Evolutionary conservation across 441 rosid species (phyloP), one percentile per base, ranked within the genome.

Genomic region (Francoa sonchifolia): DNA sequence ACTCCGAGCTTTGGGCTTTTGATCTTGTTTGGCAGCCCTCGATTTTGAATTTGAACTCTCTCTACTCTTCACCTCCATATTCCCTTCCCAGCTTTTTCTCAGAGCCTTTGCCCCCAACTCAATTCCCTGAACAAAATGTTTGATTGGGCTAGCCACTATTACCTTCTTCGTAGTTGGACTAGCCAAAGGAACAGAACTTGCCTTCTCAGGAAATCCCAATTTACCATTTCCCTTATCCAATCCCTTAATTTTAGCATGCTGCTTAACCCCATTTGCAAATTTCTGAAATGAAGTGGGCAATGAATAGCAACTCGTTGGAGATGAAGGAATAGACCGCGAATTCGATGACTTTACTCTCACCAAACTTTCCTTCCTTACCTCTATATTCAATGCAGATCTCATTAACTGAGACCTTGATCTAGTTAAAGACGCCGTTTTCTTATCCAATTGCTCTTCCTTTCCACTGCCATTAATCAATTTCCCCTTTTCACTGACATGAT

Each of bases 1-100:
- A 46, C 76, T 58, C 50, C 78, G 69, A 47, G 68, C 45, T 25
- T 82, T 95, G 40, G 55, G 54, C 58, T 66, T 82, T 16, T 44
- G 42, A 43, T 67, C 87, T 22, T 59, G 63, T 62, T 55, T 71
- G 32, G 53, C 19, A 42, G 65, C 63, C 61, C 55, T 80, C 44
- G 48, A 15, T 50, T 59, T 78, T 0, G 87, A 45, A 34, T n/a
- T n/a, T n/a, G n/a, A n/a, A n/a, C 33, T 71, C 34, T 74, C 87
- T 38, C 68, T 59, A 22, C 48, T 64, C 66, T 78, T 80, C 42
- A 69, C 62, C 34, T 90, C 99, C 40, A 68, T 30, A 54, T 62
- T 90, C 54, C 96, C 95, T 72, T 82, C 96, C 99, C 96, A 86
- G 66, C 93, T 82, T 72, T 85, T 86, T 64, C 95, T 74, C 58